phyloP scores from a whole-genome alignment of 345 rosid genomes.

The Pseudoturritis turrita region DNA sequence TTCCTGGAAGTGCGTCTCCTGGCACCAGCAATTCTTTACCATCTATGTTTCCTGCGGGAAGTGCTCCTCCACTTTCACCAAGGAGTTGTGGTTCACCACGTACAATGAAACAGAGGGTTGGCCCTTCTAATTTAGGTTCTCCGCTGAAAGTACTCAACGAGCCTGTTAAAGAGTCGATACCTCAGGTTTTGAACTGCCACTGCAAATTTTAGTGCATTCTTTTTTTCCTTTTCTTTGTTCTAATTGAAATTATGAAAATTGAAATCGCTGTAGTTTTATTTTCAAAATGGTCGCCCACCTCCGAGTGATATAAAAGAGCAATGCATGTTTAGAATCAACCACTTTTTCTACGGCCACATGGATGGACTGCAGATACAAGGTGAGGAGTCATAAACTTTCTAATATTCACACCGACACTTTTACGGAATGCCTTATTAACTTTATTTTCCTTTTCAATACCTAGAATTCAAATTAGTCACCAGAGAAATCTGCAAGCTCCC shows the following conservation, averaged over 20 bases:
- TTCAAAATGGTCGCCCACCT: slow-evolving; percentile 85
- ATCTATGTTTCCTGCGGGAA: slow-evolving; percentile 92
- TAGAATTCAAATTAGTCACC: slow-evolving; percentile 69
- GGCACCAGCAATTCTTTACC: slow-evolving; percentile 64
- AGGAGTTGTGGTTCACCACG: slow-evolving; percentile 95
- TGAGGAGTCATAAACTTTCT: slow-evolving; percentile 12
- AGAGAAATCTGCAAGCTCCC: slow-evolving; percentile 93
- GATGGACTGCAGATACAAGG: slow-evolving; percentile 80
- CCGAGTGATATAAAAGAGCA: slow-evolving; percentile 79
- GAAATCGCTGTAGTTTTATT: slow-evolving; percentile 74
- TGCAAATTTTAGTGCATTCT: neutral
- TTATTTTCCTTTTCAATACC: neutral
- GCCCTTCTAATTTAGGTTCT: slow-evolving; percentile 84
- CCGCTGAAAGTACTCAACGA: slow-evolving; percentile 77
- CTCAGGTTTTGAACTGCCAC: slow-evolving; percentile 55
- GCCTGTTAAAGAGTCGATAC: slow-evolving; percentile 72
- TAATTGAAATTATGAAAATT: slow-evolving; percentile 11
- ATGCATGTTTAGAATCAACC: slow-evolving; percentile 60
- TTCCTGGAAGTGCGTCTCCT: slow-evolving; percentile 56
- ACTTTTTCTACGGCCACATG: slow-evolving; percentile 57
- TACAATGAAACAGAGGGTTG: slow-evolving; percentile 61
- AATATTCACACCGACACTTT: neutral
- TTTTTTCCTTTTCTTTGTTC: neutral
- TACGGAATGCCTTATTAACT: neutral
- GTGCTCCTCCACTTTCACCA: slow-evolving; percentile 97